Percentiles rank a stretch among this genome's conserved stretches.
These are phyloP conservation scores for Colletotrichum simmondsii DNA, from an alignment of 2,329 filamentous ascomycete species.

Conservation along the genomic window DNA sequence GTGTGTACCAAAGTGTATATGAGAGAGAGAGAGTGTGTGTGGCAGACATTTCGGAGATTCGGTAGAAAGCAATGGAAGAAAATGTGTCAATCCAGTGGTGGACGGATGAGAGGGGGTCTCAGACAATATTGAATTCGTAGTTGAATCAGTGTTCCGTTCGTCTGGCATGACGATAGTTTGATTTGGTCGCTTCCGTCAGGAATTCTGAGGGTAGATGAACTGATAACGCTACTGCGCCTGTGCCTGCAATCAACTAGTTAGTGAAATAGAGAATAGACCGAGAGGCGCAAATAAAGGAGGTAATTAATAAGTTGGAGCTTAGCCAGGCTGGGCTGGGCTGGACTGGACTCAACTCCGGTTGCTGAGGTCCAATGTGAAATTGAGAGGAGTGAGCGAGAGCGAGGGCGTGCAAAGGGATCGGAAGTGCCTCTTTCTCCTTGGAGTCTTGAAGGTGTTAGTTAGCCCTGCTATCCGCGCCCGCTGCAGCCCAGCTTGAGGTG, in stretches of 20 bases:
- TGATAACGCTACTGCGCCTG: background rate
- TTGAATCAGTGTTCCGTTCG: constrained; percentile 4
- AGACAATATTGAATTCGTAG: constrained; percentile 24
- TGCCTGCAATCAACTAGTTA: background rate
- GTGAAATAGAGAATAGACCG: background rate
- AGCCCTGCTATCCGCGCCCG: background rate
- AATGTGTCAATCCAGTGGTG: background rate
- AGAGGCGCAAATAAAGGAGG: constrained; percentile 8
- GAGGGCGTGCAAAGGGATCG: background rate
- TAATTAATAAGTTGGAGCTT: background rate
- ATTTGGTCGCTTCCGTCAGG: constrained; percentile 27
- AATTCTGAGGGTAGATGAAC: background rate
- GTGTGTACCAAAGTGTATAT: background rate
- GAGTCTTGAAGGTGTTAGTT: background rate
- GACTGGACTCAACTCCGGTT: constrained; percentile 20
- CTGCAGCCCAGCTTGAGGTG: background rate
- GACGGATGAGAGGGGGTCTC: constrained; percentile 16
- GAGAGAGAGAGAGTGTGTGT: background rate
- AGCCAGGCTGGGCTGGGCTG: background rate
- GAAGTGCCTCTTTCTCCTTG: background rate
- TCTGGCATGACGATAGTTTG: constrained; percentile 12
- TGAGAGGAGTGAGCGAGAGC: background rate
- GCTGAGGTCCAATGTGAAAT: background rate
- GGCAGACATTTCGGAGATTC: constrained; percentile 21
- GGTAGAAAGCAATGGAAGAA: constrained; percentile 26